These are phyloP conservation scores for Maudiozyma saulgeensis DNA, from an alignment of 805 yeast genomes.

Conservation along the genomic window DNA sequence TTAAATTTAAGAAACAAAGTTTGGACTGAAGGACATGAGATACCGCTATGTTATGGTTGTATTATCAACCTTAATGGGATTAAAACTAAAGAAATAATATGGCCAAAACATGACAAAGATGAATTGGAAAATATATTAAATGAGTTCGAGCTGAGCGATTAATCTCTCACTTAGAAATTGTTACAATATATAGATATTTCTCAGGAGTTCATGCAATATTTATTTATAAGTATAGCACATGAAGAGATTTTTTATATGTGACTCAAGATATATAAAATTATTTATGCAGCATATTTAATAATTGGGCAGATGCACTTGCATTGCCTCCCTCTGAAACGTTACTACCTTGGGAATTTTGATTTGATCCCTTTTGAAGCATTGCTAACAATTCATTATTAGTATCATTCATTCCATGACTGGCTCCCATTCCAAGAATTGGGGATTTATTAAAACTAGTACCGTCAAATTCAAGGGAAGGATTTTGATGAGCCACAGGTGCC, in stretches of 20 bases:
- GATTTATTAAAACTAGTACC: not conserved
- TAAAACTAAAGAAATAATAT: constrained; percentile 29
- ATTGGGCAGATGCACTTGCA: not conserved
- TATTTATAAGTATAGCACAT: not conserved
- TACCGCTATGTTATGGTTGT: constrained; percentile 67
- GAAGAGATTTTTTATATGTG: not conserved
- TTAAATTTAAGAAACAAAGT: constrained; percentile 15
- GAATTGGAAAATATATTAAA: constrained; percentile 34
- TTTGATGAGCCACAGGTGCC: not conserved
- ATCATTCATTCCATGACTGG: not conserved
- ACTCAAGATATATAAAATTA: not conserved
- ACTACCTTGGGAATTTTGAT: not conserved
- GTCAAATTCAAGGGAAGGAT: not conserved
- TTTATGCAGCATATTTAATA: constrained; percentile 1
- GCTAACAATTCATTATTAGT: constrained; percentile 5
- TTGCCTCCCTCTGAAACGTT: not conserved
- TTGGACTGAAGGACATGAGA: constrained; percentile 12
- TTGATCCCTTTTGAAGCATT: constrained; percentile 4
- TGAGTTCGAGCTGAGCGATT: constrained; percentile 41
- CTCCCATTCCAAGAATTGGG: not conserved
- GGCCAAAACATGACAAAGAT: constrained; percentile 28
- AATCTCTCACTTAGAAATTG: constrained; percentile 4
- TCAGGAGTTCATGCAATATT: not conserved
- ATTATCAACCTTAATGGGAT: constrained; percentile 48
- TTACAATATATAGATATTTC: not conserved